These are phyloP conservation scores for Trichoderma sp. DNA, from an alignment of 2,329 filamentous ascomycete genomes.

Conservation along the genomic window DNA sequence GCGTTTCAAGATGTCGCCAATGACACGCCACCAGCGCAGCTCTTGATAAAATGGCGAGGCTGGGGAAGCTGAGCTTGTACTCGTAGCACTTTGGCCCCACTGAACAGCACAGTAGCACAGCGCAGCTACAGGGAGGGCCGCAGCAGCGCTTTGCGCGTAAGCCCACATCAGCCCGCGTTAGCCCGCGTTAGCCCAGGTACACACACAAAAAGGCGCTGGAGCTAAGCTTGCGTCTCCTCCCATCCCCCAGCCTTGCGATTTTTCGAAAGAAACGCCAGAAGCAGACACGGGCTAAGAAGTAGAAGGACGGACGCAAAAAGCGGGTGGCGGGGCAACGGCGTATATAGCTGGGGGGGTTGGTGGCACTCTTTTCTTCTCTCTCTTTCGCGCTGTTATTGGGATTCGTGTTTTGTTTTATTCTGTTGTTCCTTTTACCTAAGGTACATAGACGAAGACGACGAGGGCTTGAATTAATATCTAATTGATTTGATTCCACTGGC, in stretches of 20 bases:
- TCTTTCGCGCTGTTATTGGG: neutral
- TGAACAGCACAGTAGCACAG: neutral
- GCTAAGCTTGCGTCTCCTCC: neutral
- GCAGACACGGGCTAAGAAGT: neutral
- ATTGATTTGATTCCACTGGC: neutral
- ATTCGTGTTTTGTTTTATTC: neutral
- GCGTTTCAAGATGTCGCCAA: neutral
- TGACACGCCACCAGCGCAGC: neutral
- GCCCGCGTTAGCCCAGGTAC: conserved; percentile 6
- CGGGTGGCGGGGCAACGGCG: conserved; percentile 49
- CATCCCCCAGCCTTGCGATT: conserved; percentile 34
- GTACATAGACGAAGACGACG: neutral
- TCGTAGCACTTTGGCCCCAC: neutral
- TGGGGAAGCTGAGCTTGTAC: neutral
- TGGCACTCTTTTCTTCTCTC: neutral
- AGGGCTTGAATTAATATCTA: neutral
- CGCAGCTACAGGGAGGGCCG: neutral
- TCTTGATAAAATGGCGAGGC: neutral
- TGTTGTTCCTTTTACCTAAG: too few relatives aligned
- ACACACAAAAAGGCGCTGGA: neutral
- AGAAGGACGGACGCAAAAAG: conserved; percentile 26
- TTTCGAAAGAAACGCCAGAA: conserved; percentile 22
- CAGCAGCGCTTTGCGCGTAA: neutral
- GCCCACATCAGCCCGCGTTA: conserved; percentile 4
- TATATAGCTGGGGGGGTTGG: conserved; percentile 33